phyloP scores from a whole-genome alignment of 2,329 filamentous ascomycete species.

The Fusarium sp. region DNA sequence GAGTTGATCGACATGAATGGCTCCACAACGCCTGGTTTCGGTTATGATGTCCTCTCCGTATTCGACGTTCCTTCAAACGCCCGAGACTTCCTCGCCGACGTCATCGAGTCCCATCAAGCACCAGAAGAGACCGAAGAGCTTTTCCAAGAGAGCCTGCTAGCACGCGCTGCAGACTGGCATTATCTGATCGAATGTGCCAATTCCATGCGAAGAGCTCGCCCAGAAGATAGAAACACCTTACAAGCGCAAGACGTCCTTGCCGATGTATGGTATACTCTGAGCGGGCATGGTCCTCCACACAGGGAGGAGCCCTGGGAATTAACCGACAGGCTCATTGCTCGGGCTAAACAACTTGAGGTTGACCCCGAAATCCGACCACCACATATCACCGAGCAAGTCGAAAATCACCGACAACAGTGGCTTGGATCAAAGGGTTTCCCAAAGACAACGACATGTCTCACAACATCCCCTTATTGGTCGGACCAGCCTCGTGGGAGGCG shows the following conservation, averaged over 20 bases:
- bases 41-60: conserved; percentile 39
- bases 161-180: conserved; percentile 47
- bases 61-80: conserved; percentile 47
- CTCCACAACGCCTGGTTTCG: conserved; percentile 30
- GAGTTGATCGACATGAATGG: conserved; percentile 24
- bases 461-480: conserved; percentile 44
- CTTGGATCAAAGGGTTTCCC: not conserved
- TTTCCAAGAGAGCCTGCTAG: conserved; percentile 44
- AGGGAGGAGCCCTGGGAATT: conserved; percentile 42
- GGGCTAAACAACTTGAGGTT: conserved; percentile 41
- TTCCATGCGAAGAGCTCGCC: conserved; percentile 36
- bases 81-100: conserved; percentile 43
- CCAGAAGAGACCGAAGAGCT: conserved; percentile 43
- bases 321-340: conserved; percentile 48
- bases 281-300: conserved; percentile 7
- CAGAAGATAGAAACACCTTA: conserved; percentile 27
- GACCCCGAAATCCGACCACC: conserved; percentile 31
- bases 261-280: conserved; percentile 42
- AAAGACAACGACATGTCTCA: conserved; percentile 15
- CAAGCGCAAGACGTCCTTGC: conserved; percentile 47
- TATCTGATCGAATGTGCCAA: conserved; percentile 46
- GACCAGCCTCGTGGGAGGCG: conserved; percentile 27
- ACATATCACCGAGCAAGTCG: not conserved
- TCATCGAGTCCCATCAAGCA: conserved; percentile 41
- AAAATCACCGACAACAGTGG: conserved; percentile 10